A percentile compares a stretch with the other conserved stretches of the same genome.
These are phyloP conservation scores for Colletotrichum liaoningense DNA, from an alignment of 2,329 filamentous ascomycete genomes.

Conservation along the genomic window DNA sequence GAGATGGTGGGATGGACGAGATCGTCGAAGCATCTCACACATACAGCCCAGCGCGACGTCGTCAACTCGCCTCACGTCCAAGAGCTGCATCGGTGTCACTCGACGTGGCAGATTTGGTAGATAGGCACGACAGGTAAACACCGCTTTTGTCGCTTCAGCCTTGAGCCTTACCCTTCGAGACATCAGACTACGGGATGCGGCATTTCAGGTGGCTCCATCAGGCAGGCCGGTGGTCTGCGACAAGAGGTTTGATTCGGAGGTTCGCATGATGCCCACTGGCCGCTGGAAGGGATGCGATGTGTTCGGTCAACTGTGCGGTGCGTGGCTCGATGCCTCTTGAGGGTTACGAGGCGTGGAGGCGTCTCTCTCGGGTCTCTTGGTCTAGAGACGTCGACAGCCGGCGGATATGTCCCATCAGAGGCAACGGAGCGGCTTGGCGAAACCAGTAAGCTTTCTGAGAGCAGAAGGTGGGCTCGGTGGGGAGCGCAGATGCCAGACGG, in stretches of 20 bases:
- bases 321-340: not conserved
- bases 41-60: not conserved
- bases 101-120: not conserved
- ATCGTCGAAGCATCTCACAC: not conserved
- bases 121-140: constrained; percentile 3
- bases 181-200: not conserved
- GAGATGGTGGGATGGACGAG: not conserved
- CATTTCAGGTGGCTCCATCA: not conserved
- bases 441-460: constrained; percentile 27
- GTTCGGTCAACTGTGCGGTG: not conserved
- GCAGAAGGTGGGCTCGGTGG: constrained; percentile 25
- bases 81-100: constrained; percentile 1
- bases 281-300: not conserved
- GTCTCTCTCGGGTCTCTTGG: not conserved
- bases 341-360: not conserved
- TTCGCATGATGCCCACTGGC: not conserved
- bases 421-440: constrained; percentile 31
- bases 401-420: constrained; percentile 20
- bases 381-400: not conserved
- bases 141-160: not conserved
- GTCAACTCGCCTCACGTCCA: not conserved
- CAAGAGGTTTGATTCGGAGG: not conserved
- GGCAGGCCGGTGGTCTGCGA: not conserved
- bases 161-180: not conserved
- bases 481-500: not conserved